phyloP scores from a whole-genome alignment of 1,284 basidiomycete genomes.

The Porogramme epimiltina region DNA sequence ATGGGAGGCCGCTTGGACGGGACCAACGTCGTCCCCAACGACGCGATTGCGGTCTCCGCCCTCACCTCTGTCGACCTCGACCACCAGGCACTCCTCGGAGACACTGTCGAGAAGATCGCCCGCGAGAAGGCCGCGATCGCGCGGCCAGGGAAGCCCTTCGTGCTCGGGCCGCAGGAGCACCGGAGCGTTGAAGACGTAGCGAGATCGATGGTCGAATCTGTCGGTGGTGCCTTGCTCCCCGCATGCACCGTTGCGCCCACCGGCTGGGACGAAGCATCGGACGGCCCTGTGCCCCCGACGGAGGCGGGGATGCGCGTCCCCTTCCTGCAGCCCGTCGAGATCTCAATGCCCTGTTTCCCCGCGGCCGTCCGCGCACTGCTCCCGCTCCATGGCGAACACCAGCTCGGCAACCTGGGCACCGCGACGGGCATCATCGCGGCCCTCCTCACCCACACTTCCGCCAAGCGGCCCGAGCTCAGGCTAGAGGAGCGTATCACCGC shows the following conservation, averaged over 20 bases:
- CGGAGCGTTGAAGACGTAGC: constrained; percentile 50
- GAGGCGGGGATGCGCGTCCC: constrained; percentile 40
- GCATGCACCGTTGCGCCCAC: constrained; percentile 33
- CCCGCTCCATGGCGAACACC: constrained; percentile 80
- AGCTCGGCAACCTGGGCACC: constrained; percentile 78
- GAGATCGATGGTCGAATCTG: constrained; percentile 37
- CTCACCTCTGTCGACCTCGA: constrained; percentile 90
- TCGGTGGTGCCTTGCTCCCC: constrained; percentile 45
- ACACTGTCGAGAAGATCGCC: constrained; percentile 76
- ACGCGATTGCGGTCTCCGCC: constrained; percentile 74
- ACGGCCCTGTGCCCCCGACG: constrained; percentile 34
- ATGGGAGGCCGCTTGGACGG: constrained; percentile 94
- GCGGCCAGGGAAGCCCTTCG: constrained; percentile 66
- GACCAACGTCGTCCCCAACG: constrained; percentile 84
- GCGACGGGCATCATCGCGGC: constrained; percentile 68
- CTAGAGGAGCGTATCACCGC: constrained; percentile 45
- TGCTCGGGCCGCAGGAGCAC: constrained; percentile 74
- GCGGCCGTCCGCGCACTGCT: constrained; percentile 45
- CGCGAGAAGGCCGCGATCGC: constrained; percentile 87
- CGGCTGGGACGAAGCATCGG: constrained; percentile 38
- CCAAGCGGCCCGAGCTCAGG: constrained; percentile 26
- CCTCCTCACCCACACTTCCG: constrained; percentile 50
- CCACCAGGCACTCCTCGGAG: constrained; percentile 89
- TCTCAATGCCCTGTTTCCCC: constrained; percentile 44
- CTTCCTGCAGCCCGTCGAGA: constrained; percentile 46